These are phyloP conservation scores for Ogataea haglerorum DNA, from an alignment of 805 yeast species.

Conservation along the genomic window DNA sequence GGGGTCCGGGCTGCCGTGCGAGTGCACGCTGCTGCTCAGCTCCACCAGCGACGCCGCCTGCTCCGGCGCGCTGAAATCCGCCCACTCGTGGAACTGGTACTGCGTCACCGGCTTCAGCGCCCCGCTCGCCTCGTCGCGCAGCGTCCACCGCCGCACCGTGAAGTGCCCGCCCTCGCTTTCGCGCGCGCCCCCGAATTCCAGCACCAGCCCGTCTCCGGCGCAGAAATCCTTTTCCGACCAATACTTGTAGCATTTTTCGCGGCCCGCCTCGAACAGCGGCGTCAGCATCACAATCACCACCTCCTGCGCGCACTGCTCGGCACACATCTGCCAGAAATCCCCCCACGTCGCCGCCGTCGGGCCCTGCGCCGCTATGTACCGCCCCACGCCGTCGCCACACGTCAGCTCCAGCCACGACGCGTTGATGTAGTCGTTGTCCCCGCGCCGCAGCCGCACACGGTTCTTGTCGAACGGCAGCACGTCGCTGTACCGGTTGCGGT, in stretches of 20 bases:
- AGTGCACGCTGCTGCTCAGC: slow-evolving; percentile 19
- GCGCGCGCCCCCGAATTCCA: slow-evolving; percentile 10
- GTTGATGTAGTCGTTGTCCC: slow-evolving; percentile 36
- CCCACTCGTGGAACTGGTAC: slow-evolving; percentile 42
- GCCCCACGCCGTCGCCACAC: slow-evolving; percentile 10
- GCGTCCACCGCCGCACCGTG: slow-evolving; percentile 19
- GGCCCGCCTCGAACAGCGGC: slow-evolving; percentile 47
- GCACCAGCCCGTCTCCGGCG: slow-evolving; percentile 1
- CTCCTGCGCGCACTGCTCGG: slow-evolving; percentile 20
- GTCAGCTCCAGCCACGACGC: slow-evolving; percentile 32
- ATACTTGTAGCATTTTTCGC: slow-evolving; percentile 40
- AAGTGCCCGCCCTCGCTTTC: slow-evolving; percentile 1
- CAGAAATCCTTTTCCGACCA: slow-evolving; percentile 30
- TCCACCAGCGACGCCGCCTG: slow-evolving; percentile 32
- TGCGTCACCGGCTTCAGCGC: slow-evolving; percentile 28
- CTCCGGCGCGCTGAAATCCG: slow-evolving; percentile 40
- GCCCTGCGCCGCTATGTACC: slow-evolving; percentile 74
- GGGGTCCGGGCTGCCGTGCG: slow-evolving; percentile 18
- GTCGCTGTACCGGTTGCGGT: slow-evolving; percentile 58
- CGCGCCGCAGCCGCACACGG: slow-evolving; percentile 42
- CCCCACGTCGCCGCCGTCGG: slow-evolving; percentile 40
- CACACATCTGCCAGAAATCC: slow-evolving; percentile 46
- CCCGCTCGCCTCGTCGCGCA: slow-evolving; percentile 6
- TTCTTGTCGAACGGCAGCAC: slow-evolving; percentile 65
- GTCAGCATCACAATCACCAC: slow-evolving; percentile 71